Evolutionary conservation across 331 rosid species (phyloP), one percentile per base, ranked within the genome.

Genomic region (Quercus phellos): DNA sequence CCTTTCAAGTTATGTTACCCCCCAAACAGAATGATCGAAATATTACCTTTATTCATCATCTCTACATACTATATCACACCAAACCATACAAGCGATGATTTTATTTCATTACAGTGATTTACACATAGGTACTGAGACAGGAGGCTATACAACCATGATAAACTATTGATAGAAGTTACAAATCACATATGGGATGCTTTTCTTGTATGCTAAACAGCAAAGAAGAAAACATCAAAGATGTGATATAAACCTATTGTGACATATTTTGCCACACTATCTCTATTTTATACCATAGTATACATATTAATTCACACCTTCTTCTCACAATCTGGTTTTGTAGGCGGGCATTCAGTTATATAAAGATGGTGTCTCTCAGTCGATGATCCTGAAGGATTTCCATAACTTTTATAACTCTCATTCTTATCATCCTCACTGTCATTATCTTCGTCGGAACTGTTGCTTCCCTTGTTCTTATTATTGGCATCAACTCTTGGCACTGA

Each of bases 371-470:
- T 59, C 7, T 76, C 69, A n/a, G 72, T 51, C 13, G 81, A 27
- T 51, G 71, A 70, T 32, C 78, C 84, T 17, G 51, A n/a, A 50
- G 76, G 73, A 51, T 79, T 79, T 2, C 82, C 81, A 76, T 59
- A 38, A n/a, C 38, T 70, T 63, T 60, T 51, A 9, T 73, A 73
- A 77, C 73, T 79, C 24, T 63, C 53, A 77, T 74, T 84, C 54
- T 66, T 61, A 17, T 82, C 76, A 61, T 69, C 77, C 29, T 79
- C 22, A 18, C 24, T 7, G 17, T 16, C 3, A 26, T 51, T 34
- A 38, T 38, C 46, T 38, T 38, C 12, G 12, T 38, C 46, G 0
- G 46, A 38, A 38, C 12, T 38, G 46, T 8, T 38, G 46, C 46
- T 38, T 38, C 7, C 46, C 46, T 38, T 38, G 3, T 38, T 38